phyloP scores from a whole-genome alignment of 306 rosid genomes.

The Clitoria ternatea region DNA sequence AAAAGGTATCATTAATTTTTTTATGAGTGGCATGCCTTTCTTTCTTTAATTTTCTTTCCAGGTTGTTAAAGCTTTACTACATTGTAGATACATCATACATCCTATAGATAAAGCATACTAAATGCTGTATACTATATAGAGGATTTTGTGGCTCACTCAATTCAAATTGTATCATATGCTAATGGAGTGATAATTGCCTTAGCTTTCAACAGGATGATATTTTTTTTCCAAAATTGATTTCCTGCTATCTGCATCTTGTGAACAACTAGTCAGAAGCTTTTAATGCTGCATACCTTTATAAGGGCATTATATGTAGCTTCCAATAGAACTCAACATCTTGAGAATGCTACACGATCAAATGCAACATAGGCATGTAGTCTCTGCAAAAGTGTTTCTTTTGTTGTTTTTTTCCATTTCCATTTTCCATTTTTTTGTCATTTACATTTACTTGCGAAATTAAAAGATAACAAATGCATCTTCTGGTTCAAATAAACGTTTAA shows the following conservation, averaged over 20 bases:
- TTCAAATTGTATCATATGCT: background rate
- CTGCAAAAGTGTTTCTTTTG: background rate
- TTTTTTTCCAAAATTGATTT: background rate
- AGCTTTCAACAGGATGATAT: background rate
- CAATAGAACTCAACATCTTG: background rate
- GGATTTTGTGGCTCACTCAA: background rate
- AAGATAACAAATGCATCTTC: background rate
- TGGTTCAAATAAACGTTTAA: background rate
- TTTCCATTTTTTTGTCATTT: too few species aligned
- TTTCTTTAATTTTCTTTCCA: background rate
- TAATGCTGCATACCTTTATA: background rate
- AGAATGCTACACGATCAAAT: background rate
- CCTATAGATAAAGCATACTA: background rate
- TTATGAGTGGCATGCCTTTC: background rate
- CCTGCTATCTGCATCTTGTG: background rate
- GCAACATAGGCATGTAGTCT: background rate
- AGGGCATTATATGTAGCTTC: background rate
- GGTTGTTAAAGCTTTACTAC: background rate
- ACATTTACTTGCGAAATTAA: background rate
- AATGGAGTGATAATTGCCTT: background rate
- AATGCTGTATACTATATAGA: background rate
- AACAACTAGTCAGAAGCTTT: background rate
- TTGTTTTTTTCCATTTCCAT: background rate
- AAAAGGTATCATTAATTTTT: slow-evolving; percentile 51
- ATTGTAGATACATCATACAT: slow-evolving; percentile 7